These are phyloP conservation scores for Fraxinus ornus DNA, from an alignment of 305 asterid genomes.

Conservation along the genomic window DNA sequence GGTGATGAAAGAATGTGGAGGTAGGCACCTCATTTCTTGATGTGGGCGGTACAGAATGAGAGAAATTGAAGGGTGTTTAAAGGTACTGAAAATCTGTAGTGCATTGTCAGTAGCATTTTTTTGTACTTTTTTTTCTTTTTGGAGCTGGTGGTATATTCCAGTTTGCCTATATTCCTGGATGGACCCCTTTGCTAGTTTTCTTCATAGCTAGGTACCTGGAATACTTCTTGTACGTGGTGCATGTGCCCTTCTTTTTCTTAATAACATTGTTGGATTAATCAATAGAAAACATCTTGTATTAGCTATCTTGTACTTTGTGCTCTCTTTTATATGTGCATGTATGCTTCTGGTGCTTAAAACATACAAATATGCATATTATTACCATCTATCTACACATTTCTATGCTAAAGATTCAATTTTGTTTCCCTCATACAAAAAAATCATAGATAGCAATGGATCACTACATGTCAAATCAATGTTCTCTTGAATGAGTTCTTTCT, in stretches of 20 bases:
- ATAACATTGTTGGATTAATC: neutral
- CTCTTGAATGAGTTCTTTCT: neutral
- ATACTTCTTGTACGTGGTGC: neutral
- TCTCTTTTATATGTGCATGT: neutral
- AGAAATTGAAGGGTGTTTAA: neutral
- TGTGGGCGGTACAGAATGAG: neutral
- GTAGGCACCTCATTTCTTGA: neutral
- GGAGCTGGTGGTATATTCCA: neutral
- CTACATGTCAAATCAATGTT: neutral
- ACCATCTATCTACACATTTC: neutral
- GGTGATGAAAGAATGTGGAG: neutral
- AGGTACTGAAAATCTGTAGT: neutral
- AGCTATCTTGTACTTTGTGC: neutral
- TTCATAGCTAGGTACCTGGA: neutral
- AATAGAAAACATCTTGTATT: neutral
- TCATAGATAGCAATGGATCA: neutral
- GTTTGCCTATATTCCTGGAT: neutral
- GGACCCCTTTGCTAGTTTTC: neutral
- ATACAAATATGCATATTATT: neutral
- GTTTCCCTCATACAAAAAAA: neutral
- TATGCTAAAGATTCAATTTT: neutral
- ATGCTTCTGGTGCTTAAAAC: neutral
- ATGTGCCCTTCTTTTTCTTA: neutral
- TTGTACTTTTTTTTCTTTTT: neutral
- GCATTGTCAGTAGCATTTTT: neutral